Base-by-base conservation (phyloP, 129 eudicot genomes). In the sunflower (Helianthus annuus) region DNA sequence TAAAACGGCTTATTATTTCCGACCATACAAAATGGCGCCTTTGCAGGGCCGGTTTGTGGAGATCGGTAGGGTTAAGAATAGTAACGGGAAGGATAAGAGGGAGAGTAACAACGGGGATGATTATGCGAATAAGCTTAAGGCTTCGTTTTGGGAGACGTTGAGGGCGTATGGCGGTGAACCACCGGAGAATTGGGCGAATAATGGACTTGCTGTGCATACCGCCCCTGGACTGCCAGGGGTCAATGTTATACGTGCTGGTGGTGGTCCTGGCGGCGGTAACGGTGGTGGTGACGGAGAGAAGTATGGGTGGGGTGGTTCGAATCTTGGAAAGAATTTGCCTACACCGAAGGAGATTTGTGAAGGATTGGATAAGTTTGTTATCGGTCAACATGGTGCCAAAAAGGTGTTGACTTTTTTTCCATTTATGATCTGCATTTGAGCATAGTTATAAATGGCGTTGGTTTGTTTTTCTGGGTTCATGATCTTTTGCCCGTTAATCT, bases 331-430 rank as follows among this genome's bases (percentile, higher is more conserved):
- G 74, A 85, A 80, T 72, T 85, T 93, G 68, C 98, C 98, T 14
- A 93, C 98, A 1, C 98, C 98, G 10, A 93, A 93, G 77, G 98
- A 90, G 86, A 93, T 93, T 40, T 89, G 96, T 74, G 80, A 82
- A 83, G 92, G 97, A 10, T 87, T 93, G 15, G 97, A 93, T 76
- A 87, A 93, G 75, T 93, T 90, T 77, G 98, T 93, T 24, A 87
- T 93, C 13, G 98, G 98, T 44, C 98, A 93, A 77, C 83, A 78
- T 1, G 88, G 87, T 19, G 97, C 98, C 19, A 94, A 94, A 87
- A 94, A 94, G 98, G 97, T 89, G 39, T 27, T 3, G 19, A 11
- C 15, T 64, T 75, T 44, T 44, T 79, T 59, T 9, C 66, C 51
- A 17, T 66, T 79, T 66, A 10, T 68, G 12, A 34, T 57, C 17